Base-by-base conservation (phyloP, 352 stramenopile species). In the Globisporangium polare region DNA sequence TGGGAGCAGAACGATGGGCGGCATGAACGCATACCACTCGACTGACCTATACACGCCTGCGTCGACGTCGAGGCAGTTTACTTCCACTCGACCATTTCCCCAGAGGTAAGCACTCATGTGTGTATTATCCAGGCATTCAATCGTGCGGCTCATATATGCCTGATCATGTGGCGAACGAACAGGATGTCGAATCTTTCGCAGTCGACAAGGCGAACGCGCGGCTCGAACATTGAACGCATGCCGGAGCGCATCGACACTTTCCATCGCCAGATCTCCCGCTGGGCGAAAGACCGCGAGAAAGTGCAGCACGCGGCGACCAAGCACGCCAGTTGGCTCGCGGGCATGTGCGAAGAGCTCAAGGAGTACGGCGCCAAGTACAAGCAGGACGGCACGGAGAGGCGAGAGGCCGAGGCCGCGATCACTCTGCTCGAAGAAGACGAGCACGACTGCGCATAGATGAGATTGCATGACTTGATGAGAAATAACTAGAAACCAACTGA, bases 231-330 rank as follows among this genome's bases (percentile, higher is more conserved):
- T 0, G 62, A 73, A 20, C 62, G 67, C 50, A 54, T 65, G 18
- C 33, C 57, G 10, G 57, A 62, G 47, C 69, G 57, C 20, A 57
- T 43, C 18, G 57, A 54, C 10, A 45, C 77, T 4, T 81, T 80
- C 53, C 78, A 88, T 56, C 78, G 77, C n/a, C 78, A 84, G 59
- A 74, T 87, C 53, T 83, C 77, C 13, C 75, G 71, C 20, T 89
- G 78, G 77, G 76, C 78, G 27, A 71, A 72, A 67, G 78, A 79
- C 29, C 80, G 78, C 12, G 72, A 86, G 58, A 75, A 75, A 47
- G 69, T 88, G 53, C 78, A 90, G 31, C 70, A 86, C 45, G 78
- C 78, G 3, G 80, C 80, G 53, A 88, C 78, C 8, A 73, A 62
- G 47, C 80, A 88, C 47, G 75, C 80, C 3, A 75, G 71, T 31